A percentile compares a stretch with the other conserved stretches of the same genome.
Conservation (phyloP, 331 rosid species). For the Acacia concinna region DNA sequence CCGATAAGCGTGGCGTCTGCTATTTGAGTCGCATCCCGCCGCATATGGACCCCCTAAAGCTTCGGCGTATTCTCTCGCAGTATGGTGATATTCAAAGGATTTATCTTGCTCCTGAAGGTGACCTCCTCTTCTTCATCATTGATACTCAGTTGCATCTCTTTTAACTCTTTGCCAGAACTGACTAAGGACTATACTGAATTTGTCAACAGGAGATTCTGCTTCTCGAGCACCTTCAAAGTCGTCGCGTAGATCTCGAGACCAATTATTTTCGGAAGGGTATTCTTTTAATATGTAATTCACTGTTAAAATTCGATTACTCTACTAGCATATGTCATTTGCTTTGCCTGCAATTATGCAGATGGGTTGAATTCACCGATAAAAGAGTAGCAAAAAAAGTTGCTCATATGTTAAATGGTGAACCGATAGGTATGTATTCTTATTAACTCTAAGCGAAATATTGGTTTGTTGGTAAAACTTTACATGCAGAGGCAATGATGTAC, state of each 20-base stretch:
- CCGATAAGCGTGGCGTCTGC: conserved; percentile 67
- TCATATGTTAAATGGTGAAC: conserved; percentile 81
- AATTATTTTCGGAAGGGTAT: conserved; percentile 73
- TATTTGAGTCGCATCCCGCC: conserved; percentile 89
- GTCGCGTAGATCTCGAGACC: conserved; percentile 53
- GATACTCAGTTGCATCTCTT: not conserved
- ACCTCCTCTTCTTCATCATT: not conserved
- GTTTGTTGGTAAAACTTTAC: not conserved
- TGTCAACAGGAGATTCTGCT: conserved; percentile 44
- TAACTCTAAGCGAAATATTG: not conserved
- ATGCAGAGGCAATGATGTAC: not conserved
- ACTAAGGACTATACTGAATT: not conserved
- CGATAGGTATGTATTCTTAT: conserved; percentile 54
- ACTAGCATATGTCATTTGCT: conserved; percentile 21
- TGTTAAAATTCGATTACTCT: conserved; percentile 1
- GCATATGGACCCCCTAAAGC: conserved; percentile 74
- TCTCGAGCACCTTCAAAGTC: conserved; percentile 43
- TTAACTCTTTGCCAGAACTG: not conserved
- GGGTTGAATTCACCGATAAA: conserved; percentile 85
- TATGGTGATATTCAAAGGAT: conserved; percentile 69
- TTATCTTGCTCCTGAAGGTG: conserved; percentile 74
- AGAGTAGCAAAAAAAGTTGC: conserved; percentile 81
- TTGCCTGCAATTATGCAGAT: conserved; percentile 47
- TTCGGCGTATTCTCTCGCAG: conserved; percentile 73
- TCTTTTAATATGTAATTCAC: conserved; percentile 28